These are phyloP conservation scores for Colletotrichum viniferum DNA, from an alignment of 2,329 filamentous ascomycete genomes.

Conservation along the genomic window DNA sequence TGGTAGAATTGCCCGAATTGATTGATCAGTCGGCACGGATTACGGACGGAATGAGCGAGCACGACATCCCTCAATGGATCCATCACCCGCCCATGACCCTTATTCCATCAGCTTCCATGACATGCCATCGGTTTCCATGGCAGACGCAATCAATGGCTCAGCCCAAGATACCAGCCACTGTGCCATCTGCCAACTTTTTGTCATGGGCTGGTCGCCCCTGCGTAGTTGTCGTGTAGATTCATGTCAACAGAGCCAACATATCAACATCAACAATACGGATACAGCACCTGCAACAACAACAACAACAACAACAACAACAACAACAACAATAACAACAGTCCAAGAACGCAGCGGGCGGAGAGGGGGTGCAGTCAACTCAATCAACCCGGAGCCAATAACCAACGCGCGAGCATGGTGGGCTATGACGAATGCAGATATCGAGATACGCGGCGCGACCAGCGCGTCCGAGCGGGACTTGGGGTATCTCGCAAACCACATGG, in stretches of 20 bases:
- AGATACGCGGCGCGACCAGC: background rate
- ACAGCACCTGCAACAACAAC: background rate
- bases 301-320: background rate
- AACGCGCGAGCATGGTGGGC: background rate
- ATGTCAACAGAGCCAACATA: background rate
- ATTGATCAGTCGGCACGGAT: background rate
- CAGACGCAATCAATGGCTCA: background rate
- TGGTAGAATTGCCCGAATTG: background rate
- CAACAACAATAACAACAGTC: slow-evolving; percentile 3
- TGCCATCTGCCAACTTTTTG: background rate
- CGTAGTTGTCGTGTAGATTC: background rate
- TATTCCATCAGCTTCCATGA: background rate
- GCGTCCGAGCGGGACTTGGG: background rate
- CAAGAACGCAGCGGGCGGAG: background rate
- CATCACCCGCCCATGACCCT: background rate
- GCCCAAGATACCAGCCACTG: background rate
- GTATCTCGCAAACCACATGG: background rate
- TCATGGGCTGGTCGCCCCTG: background rate
- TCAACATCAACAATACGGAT: background rate
- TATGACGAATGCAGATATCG: slow-evolving; percentile 4
- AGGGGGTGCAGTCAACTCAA: background rate
- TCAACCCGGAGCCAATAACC: background rate
- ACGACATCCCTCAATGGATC: background rate
- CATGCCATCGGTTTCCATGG: background rate
- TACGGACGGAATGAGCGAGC: background rate